Evolutionary conservation across 2,329 filamentous ascomycete genomes (phyloP).

Genomic region (Fusarium xylarioides): DNA sequence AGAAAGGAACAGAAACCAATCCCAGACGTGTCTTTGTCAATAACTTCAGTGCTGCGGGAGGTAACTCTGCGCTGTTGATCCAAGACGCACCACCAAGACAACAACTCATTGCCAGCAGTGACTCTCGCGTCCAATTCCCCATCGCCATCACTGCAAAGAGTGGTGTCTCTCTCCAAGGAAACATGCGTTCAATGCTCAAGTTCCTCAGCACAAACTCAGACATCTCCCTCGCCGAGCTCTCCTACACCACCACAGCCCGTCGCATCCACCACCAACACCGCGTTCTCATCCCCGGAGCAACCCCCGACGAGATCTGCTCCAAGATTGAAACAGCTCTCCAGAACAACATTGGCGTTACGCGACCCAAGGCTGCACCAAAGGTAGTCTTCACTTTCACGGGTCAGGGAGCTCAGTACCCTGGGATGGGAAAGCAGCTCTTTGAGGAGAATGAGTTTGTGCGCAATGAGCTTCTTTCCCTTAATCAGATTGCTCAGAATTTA

Average conservation of each 20-base stretch:
- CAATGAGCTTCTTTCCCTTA: conserved; percentile 45
- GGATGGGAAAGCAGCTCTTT: conserved; percentile 49
- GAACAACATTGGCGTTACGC: conserved; percentile 8
- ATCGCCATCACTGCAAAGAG: conserved; percentile 20
- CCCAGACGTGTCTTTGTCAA: conserved; percentile 66
- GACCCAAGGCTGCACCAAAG: conserved; percentile 18
- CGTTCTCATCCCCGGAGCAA: conserved; percentile 43
- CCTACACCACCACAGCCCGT: conserved; percentile 53
- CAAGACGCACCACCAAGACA: conserved; percentile 58
- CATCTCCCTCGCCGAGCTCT: conserved; percentile 56
- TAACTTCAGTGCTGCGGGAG: conserved; percentile 76
- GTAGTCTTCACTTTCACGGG: conserved; percentile 55
- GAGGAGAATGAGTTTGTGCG: conserved; percentile 46
- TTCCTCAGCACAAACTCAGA: conserved; percentile 38
- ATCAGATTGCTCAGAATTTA: conserved; percentile 42
- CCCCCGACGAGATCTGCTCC: not conserved
- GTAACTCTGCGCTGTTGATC: conserved; percentile 73
- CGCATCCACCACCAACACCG: conserved; percentile 54
- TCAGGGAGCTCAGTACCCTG: conserved; percentile 51
- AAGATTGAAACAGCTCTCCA: conserved; percentile 13
- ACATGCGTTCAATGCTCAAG: conserved; percentile 15
- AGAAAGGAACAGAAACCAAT: conserved; percentile 47
- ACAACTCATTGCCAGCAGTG: conserved; percentile 53
- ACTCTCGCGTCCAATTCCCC: conserved; percentile 29
- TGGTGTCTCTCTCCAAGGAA: conserved; percentile 15